phyloP scores from a whole-genome alignment of 768 basidiomycete species.

The Leucogyrophana mollusca region DNA sequence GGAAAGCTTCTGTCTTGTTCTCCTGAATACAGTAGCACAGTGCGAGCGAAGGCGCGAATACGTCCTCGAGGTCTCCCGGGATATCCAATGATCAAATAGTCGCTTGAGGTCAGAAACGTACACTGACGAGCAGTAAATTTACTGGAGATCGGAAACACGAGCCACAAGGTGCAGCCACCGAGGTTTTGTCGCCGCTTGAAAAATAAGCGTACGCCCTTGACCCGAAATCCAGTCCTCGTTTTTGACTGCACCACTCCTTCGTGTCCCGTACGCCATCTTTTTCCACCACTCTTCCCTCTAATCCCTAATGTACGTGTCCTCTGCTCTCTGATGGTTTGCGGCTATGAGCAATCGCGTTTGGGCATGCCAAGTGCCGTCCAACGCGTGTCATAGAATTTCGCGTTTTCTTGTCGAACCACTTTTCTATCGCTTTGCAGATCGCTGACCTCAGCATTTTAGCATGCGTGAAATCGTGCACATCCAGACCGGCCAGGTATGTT shows the following conservation, averaged over 20 bases:
- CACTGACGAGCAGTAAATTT: not conserved
- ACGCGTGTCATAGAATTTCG: constrained; percentile 18
- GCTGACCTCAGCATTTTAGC: constrained; percentile 44
- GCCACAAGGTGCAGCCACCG: constrained; percentile 20
- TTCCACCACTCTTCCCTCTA: constrained; percentile 23
- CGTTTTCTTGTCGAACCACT: constrained; percentile 19
- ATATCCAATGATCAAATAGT: too few relatives aligned
- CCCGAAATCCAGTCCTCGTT: constrained; percentile 31
- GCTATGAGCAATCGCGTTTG: constrained; percentile 11
- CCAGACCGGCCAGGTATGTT: constrained; percentile 92
- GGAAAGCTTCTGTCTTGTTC: too few relatives aligned
- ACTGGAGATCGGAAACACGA: not conserved
- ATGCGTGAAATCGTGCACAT: constrained; percentile 99
- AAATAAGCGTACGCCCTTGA: constrained; percentile 38
- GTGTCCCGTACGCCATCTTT: constrained; percentile 31
- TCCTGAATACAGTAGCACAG: too few relatives aligned
- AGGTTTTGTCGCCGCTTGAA: constrained; percentile 31
- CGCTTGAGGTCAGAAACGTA: not conserved
- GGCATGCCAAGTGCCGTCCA: constrained; percentile 22
- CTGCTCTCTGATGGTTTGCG: not conserved
- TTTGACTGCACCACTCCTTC: constrained; percentile 33
- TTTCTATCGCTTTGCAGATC: constrained; percentile 11
- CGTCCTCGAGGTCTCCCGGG: too few relatives aligned
- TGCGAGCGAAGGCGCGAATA: too few relatives aligned
- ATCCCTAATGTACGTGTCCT: constrained; percentile 30